Percentiles rank a stretch among this genome's conserved stretches.
Evolutionary conservation across 768 basidiomycete genomes (phyloP).

Genomic region (Lentinula edodes): DNA sequence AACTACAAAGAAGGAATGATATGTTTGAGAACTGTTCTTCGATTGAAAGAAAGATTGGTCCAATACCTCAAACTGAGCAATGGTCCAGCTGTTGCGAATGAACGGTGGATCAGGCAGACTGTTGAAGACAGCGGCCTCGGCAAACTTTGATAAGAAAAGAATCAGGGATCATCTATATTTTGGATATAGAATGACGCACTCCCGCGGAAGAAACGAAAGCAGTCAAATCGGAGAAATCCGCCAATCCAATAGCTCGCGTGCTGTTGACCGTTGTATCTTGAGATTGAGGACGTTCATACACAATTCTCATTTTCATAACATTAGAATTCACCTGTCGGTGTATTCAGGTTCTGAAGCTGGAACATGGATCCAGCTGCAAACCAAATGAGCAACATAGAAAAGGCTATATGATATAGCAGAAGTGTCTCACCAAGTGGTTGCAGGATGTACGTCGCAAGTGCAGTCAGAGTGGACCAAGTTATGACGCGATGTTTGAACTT

Average conservation of each 20-base stretch:
- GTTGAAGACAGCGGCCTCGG: conserved; percentile 39
- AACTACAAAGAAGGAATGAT: conserved; percentile 25
- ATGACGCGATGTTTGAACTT: conserved; percentile 52
- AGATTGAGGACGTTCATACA: not conserved
- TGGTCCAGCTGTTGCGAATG: conserved; percentile 45
- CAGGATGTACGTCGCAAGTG: conserved; percentile 37
- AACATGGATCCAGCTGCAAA: conserved; percentile 37
- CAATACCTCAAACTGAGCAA: conserved; percentile 45
- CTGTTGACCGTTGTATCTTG: conserved; percentile 29
- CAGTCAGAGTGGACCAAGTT: conserved; percentile 45
- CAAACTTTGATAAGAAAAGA: conserved; percentile 19
- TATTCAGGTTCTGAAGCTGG: conserved; percentile 25
- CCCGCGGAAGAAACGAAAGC: conserved; percentile 59
- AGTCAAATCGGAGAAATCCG: conserved; percentile 36
- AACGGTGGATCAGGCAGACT: conserved; percentile 55
- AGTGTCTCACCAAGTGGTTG: conserved; percentile 48
- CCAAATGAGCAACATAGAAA: conserved; percentile 10
- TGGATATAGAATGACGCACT: conserved; percentile 22
- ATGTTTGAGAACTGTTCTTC: not conserved
- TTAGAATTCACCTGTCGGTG: conserved; percentile 17
- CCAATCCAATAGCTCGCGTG: conserved; percentile 37
- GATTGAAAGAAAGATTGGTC: not conserved
- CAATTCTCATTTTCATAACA: not conserved
- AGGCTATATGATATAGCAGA: conserved; percentile 10
- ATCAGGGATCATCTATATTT: not conserved